phyloP scores from a whole-genome alignment of 306 rosid species.

The Quercus parvula region DNA sequence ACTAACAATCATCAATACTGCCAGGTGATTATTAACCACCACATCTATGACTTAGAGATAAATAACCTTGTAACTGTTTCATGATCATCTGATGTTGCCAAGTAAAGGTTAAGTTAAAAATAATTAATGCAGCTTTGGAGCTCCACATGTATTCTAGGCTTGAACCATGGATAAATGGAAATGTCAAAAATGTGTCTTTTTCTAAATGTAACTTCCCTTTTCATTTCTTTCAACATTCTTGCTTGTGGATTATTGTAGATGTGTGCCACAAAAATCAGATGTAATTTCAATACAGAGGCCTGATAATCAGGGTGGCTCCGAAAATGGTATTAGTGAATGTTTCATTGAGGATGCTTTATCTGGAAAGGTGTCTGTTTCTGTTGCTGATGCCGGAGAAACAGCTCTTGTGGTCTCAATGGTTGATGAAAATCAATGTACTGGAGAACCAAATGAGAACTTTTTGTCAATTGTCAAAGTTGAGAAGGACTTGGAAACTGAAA shows the following conservation, averaged over 20 bases:
- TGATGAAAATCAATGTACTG: conserved; percentile 43
- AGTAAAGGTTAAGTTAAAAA: neutral
- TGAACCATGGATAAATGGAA: conserved; percentile 6
- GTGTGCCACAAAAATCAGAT: conserved; percentile 48
- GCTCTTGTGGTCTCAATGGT: conserved; percentile 90
- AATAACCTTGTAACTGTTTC: neutral
- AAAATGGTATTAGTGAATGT: conserved; percentile 31
- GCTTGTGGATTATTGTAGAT: conserved; percentile 51
- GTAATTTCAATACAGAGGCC: conserved; percentile 34
- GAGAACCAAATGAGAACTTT: conserved; percentile 36
- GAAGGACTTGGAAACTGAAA: conserved; percentile 40
- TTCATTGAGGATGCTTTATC: conserved; percentile 48
- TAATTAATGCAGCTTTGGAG: neutral
- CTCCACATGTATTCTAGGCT: neutral
- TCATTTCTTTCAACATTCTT: conserved; percentile 21
- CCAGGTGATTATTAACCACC: neutral
- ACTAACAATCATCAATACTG: neutral
- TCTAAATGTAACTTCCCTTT: conserved; percentile 16
- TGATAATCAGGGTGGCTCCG: conserved; percentile 29
- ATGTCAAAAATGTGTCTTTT: conserved; percentile 19
- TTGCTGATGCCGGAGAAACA: conserved; percentile 91
- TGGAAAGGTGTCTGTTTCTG: conserved; percentile 70
- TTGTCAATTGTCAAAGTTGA: conserved; percentile 44
- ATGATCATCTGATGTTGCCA: neutral
- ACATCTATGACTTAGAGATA: neutral